phyloP scores from a whole-genome alignment of 2,329 filamentous ascomycete species.

The Byssothecium circinans region DNA sequence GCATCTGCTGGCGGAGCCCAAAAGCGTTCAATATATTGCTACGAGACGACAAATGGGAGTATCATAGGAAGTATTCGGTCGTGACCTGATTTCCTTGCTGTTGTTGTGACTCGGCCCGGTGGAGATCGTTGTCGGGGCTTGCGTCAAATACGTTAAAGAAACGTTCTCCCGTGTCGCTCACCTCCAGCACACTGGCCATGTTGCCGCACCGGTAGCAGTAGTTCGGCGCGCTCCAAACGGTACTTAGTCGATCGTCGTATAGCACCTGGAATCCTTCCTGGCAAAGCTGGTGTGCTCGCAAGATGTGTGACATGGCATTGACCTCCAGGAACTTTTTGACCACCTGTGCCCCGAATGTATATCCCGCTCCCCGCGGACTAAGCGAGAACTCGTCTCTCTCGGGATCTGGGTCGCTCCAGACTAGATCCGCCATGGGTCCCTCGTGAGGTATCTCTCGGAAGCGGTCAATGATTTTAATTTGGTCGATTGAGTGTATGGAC shows the following conservation, averaged over 20 bases:
- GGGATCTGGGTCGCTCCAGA: slow-evolving; percentile 98
- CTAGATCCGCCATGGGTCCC: slow-evolving; percentile 98
- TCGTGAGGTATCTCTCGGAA: slow-evolving; percentile 99
- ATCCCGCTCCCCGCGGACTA: slow-evolving; percentile 89
- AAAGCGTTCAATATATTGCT: not conserved
- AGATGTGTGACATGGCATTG: slow-evolving; percentile 96
- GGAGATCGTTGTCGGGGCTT: slow-evolving; percentile 89
- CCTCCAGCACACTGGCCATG: slow-evolving; percentile 94
- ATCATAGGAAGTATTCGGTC: slow-evolving; percentile 69
- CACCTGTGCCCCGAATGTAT: slow-evolving; percentile 96
- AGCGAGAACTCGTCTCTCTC: slow-evolving; percentile 96
- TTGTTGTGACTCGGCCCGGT: slow-evolving; percentile 78
- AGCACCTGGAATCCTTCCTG: slow-evolving; percentile 97
- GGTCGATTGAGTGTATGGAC: slow-evolving; percentile 95
- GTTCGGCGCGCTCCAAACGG: slow-evolving; percentile 81
- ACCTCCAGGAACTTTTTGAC: slow-evolving; percentile 98
- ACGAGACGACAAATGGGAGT: slow-evolving; percentile 12
- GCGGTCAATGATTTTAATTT: slow-evolving; percentile 99
- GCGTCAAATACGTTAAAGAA: slow-evolving; percentile 99
- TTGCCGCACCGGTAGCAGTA: slow-evolving; percentile 97
- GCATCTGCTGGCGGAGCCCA: not conserved
- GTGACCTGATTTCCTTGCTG: slow-evolving; percentile 72
- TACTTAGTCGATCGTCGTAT: slow-evolving; percentile 91
- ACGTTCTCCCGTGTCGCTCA: slow-evolving; percentile 86
- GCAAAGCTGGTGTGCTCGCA: slow-evolving; percentile 96